A percentile compares a stretch with the other conserved stretches of the same genome.
phyloP scores from a whole-genome alignment of 2,329 filamentous ascomycete species.

The Byssoonygena ceratinophila region DNA sequence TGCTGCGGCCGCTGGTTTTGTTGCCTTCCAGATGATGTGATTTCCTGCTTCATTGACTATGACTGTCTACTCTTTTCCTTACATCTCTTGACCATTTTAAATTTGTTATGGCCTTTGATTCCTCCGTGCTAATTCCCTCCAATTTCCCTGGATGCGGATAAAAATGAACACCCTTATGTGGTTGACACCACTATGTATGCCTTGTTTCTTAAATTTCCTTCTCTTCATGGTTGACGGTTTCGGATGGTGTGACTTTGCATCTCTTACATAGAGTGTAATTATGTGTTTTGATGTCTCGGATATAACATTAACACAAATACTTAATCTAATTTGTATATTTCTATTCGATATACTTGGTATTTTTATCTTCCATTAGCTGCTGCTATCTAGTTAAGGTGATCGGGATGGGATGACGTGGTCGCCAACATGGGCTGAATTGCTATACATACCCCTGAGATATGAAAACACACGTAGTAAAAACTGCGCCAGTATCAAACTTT shows the following conservation, averaged over 20 bases:
- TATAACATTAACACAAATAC: neutral
- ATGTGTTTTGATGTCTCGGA: conserved; percentile 5
- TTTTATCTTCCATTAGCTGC: neutral
- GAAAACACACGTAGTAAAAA: too few relatives aligned
- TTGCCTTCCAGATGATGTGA: conserved; percentile 11
- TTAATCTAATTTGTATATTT: conserved; percentile 2
- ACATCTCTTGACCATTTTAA: too few relatives aligned
- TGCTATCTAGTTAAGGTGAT: too few relatives aligned
- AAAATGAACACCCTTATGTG: neutral
- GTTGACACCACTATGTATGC: neutral
- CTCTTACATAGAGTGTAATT: conserved; percentile 5
- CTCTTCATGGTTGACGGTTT: neutral
- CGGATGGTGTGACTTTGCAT: neutral
- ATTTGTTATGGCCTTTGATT: too few relatives aligned
- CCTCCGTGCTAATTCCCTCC: neutral
- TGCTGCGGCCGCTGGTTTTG: conserved; percentile 12
- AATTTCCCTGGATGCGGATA: neutral
- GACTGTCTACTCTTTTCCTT: neutral
- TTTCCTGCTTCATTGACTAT: neutral
- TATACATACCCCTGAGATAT: too few relatives aligned
- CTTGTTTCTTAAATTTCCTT: neutral
- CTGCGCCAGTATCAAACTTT: too few relatives aligned
- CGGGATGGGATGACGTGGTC: too few relatives aligned
- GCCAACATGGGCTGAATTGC: too few relatives aligned
- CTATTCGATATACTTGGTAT: neutral